Conservation (phyloP, 2,329 filamentous ascomycete species). For the Alternaria sp. region DNA sequence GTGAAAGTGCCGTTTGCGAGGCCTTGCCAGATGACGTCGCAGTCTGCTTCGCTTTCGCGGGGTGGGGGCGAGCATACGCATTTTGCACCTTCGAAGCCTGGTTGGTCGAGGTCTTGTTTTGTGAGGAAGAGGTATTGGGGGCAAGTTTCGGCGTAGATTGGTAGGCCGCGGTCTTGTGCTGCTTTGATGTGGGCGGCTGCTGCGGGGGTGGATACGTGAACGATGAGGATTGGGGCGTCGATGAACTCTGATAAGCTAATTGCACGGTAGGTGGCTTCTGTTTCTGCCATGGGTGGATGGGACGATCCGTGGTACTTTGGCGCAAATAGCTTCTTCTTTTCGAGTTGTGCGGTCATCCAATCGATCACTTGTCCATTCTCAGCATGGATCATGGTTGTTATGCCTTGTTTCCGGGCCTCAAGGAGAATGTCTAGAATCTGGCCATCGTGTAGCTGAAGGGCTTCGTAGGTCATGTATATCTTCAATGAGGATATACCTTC, state of each 20-base stretch:
- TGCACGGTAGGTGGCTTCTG: slow-evolving; percentile 63
- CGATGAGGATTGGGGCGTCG: slow-evolving; percentile 62
- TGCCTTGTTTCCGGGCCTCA: slow-evolving; percentile 54
- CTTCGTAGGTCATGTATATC: slow-evolving; percentile 56
- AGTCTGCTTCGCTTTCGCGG: slow-evolving; percentile 57
- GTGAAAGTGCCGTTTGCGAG: slow-evolving; percentile 63
- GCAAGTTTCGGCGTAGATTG: slow-evolving; percentile 64
- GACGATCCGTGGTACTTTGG: slow-evolving; percentile 63
- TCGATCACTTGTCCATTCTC: slow-evolving; percentile 64
- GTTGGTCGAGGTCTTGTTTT: slow-evolving; percentile 59
- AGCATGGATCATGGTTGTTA: slow-evolving; percentile 65
- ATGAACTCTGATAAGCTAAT: slow-evolving; percentile 62
- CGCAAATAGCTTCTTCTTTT: slow-evolving; percentile 58
- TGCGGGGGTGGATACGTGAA: slow-evolving; percentile 61
- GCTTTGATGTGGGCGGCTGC: slow-evolving; percentile 58
- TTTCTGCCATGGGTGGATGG: slow-evolving; percentile 61
- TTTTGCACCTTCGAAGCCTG: slow-evolving; percentile 64
- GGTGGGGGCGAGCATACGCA: slow-evolving; percentile 65
- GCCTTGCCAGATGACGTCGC: slow-evolving; percentile 62
- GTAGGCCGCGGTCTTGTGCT: slow-evolving; percentile 60
- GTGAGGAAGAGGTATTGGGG: slow-evolving; percentile 66
- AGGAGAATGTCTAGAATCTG: slow-evolving; percentile 52
- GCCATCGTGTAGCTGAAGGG: slow-evolving; percentile 51
- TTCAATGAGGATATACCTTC: slow-evolving; percentile 54
- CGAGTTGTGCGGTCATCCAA: slow-evolving; percentile 64